These are phyloP conservation scores for Beauveria asiatica DNA, from an alignment of 2,329 filamentous ascomycete species.

Conservation along the genomic window DNA sequence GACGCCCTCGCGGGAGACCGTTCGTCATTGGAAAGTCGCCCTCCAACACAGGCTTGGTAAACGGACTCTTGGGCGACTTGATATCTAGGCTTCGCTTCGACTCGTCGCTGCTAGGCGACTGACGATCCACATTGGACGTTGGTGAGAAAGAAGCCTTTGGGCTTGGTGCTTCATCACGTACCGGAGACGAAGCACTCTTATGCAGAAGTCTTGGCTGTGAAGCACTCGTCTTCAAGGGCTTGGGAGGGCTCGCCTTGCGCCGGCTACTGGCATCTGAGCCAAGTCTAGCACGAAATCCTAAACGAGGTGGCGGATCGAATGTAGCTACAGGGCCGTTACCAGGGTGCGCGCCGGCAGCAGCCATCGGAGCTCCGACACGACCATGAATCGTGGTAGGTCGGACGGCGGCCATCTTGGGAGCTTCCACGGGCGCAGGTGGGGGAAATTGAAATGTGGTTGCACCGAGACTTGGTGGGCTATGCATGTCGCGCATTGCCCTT, in stretches of 20 bases:
- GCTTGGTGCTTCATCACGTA: neutral
- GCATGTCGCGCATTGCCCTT: neutral
- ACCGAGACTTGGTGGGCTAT: neutral
- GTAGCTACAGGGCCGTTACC: neutral
- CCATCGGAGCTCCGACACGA: neutral
- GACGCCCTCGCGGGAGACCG: conserved; percentile 28
- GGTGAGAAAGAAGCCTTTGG: neutral
- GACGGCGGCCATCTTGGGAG: neutral
- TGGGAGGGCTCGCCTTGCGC: conserved; percentile 1
- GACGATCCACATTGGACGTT: neutral
- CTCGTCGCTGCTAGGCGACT: neutral
- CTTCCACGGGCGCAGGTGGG: neutral
- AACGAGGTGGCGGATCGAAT: neutral
- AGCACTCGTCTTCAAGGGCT: neutral
- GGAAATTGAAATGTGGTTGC: neutral
- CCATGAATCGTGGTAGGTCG: conserved; percentile 9
- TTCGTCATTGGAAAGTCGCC: conserved; percentile 27
- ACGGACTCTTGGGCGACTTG: conserved; percentile 19
- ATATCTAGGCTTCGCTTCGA: conserved; percentile 11
- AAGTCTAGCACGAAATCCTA: conserved; percentile 10
- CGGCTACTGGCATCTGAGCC: conserved; percentile 8
- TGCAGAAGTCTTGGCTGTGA: neutral
- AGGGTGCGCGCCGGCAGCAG: conserved; percentile 1
- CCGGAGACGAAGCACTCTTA: neutral
- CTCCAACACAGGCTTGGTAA: conserved; percentile 20